Evolutionary conservation across 129 eudicot genomes (phyloP), one percentile per base, ranked within the genome.

Genomic region (Flaveria robusta): DNA sequence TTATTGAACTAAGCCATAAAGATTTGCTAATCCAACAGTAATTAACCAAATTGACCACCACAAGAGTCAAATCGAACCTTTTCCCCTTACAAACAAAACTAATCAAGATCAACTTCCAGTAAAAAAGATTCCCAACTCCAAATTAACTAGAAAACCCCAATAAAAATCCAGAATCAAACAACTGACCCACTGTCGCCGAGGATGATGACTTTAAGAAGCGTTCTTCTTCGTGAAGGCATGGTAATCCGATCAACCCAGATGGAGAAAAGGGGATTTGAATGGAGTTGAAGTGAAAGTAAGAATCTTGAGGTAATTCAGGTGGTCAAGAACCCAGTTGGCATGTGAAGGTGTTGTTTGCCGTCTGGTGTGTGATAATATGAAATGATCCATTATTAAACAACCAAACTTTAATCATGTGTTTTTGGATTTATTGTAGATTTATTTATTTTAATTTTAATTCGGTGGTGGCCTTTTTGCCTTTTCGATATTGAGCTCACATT

Each of bases 161-260:
- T 5, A 29, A 27, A 62, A 27, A 1, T 12, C 4, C 2, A 27
- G 14, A 27, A 64, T 14, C 11, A 31, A 64, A 7, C 12, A 16
- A 64, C 45, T 64, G 42, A 90, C 96, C 96, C 96, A 83, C 96
- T 87, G 74, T 90, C 96, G 37, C 96, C 92, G 79, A 90, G 96
- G 66, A 90, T 90, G 68, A 90, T 90, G 73, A 90, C 87, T 75
- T 89, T 84, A 74, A 87, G 84, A 73, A 87, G 87, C n/a, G 85
- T 86, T 76, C 91, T 67, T 68, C 91, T 60, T 19, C 88, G 87
- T 16, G 88, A 87, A 34, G 88, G 81, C 91, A 87, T 87, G 42
- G 78, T 29, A 29, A 64, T 7, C 34, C 11, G 20, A 16, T 1
- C 4, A 27, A 34, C 39, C 39, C 39, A 5, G 39, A 34, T 34